Base-by-base conservation (phyloP, 441 rosid species). In the Raphanus hybrid region DNA sequence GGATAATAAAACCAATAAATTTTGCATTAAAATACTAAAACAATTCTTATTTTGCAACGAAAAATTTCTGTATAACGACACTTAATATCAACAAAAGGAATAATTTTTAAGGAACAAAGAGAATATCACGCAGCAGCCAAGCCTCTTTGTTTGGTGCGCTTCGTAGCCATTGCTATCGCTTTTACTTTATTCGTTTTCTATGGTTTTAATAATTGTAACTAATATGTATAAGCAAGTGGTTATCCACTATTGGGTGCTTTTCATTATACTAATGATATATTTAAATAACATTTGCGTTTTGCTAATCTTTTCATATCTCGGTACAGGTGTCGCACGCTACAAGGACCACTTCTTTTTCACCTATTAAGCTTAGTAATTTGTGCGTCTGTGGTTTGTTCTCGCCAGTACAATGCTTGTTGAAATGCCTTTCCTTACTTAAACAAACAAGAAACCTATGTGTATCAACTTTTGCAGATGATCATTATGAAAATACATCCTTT, bases 291-390 rank as follows among this genome's bases (percentile, higher is more conserved):
- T 45, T 11, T 45, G 52, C 52, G 4, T 11, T 45, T 43, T 45
- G 5, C 12, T 11, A 45, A 45, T 45, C 3, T 45, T 45, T 45
- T 45, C 52, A 3, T 67, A 67, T 73, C 82, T 78, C 23, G 82
- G 50, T 0, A 62, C 81, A 78, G 74, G 75, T 78, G 82, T 78
- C 78, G 78, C 82, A 78, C 74, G 82, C 82, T 74, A 14, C 29
- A 50, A 67, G 81, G 81, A 78, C 81, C 81, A 78, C 81, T 50
- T 73, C 14, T 48, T 34, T 61, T 78, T 72, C 73, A 72, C 35
- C 48, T 8, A 6, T 8, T 20, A n/a, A 65, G 69, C 52, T 60
- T 15, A 11, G 64, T 12, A 61, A 61, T 48, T 15, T 48, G 54
- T 67, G 50, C 26, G 26, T 23, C 26, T 8, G 45, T 58, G 5